Percentiles rank a stretch among this genome's conserved stretches.
Conservation (phyloP, 148 eudicot genomes). For the Drosera capensis region DNA sequence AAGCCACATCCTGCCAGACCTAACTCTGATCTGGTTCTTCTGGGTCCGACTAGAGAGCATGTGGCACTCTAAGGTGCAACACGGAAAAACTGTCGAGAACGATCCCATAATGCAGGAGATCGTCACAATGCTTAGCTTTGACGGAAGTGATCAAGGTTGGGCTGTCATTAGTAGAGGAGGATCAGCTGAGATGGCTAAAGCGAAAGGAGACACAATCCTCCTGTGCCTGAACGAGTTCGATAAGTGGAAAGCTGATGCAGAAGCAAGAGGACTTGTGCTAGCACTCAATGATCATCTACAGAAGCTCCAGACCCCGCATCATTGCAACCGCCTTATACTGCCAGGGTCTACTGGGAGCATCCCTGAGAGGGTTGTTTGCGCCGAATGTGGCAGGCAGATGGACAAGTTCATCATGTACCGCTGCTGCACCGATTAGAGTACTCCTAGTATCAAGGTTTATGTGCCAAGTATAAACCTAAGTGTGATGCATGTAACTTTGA, state of each 20-base stretch:
- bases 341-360: slow-evolving; percentile 31
- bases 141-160: slow-evolving; percentile 32
- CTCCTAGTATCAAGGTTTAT: too few relatives aligned
- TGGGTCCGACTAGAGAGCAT: slow-evolving; percentile 36
- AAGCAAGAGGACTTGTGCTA: slow-evolving; percentile 24
- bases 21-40: slow-evolving; percentile 31
- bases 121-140: slow-evolving; percentile 24
- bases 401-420: slow-evolving; percentile 15
- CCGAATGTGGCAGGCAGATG: slow-evolving; percentile 13
- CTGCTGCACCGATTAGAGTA: slow-evolving; percentile 4
- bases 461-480: too few relatives aligned
- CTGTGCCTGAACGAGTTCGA: slow-evolving; percentile 6
- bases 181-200: slow-evolving; percentile 18
- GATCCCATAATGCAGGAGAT: slow-evolving; percentile 30
- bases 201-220: slow-evolving; percentile 13
- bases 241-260: slow-evolving; percentile 14
- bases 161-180: slow-evolving; percentile 34
- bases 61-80: slow-evolving; percentile 43
- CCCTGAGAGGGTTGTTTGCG: slow-evolving; percentile 21
- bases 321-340: slow-evolving; percentile 50
- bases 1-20: slow-evolving; percentile 18
- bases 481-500: too few relatives aligned
- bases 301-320: slow-evolving; percentile 32
- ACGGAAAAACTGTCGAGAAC: slow-evolving; percentile 19
- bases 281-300: slow-evolving; percentile 25